A percentile compares a stretch with the other conserved stretches of the same genome.
Evolutionary conservation across 352 stramenopile genomes (phyloP).

Genomic region (Phytophthora litchii): DNA sequence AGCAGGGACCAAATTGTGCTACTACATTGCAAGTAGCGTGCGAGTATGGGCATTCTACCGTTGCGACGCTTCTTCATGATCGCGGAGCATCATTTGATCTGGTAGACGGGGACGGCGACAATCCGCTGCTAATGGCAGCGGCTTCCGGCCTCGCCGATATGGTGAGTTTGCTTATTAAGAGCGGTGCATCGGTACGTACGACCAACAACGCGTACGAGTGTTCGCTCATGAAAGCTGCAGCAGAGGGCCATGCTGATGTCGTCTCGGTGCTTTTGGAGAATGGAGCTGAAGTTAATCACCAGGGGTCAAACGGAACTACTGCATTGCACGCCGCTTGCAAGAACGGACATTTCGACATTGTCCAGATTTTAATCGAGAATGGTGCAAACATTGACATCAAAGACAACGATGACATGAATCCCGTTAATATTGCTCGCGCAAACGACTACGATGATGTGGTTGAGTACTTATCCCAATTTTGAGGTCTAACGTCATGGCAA

Average conservation of each 20-base stretch:
- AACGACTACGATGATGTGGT: constrained; percentile 1
- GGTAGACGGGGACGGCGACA: constrained; percentile 12
- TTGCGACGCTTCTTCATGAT: constrained; percentile 7
- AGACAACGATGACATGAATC: neutral
- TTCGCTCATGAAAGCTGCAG: constrained; percentile 10
- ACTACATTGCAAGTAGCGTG: constrained; percentile 8
- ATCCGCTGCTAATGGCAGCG: constrained; percentile 7
- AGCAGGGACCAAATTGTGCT: constrained; percentile 1
- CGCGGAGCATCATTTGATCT: constrained; percentile 6
- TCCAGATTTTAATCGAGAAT: constrained; percentile 9
- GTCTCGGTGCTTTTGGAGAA: constrained; percentile 11
- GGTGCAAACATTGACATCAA: constrained; percentile 1
- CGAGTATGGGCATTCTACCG: neutral
- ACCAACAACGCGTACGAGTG: constrained; percentile 4
- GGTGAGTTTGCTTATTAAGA: constrained; percentile 4
- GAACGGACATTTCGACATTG: constrained; percentile 10
- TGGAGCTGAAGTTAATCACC: constrained; percentile 3
- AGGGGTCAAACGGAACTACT: constrained; percentile 1
- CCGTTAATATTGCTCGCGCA: neutral
- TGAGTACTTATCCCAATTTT: constrained; percentile 1
- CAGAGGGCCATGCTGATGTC: constrained; percentile 1
- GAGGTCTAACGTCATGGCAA: no score
- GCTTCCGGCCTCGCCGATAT: neutral
- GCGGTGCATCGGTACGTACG: constrained; percentile 5
- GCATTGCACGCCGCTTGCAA: constrained; percentile 8